A percentile compares a stretch with the other conserved stretches of the same genome.
phyloP scores from a whole-genome alignment of 1,284 basidiomycete genomes.

The Trichosporon coremiiforme region DNA sequence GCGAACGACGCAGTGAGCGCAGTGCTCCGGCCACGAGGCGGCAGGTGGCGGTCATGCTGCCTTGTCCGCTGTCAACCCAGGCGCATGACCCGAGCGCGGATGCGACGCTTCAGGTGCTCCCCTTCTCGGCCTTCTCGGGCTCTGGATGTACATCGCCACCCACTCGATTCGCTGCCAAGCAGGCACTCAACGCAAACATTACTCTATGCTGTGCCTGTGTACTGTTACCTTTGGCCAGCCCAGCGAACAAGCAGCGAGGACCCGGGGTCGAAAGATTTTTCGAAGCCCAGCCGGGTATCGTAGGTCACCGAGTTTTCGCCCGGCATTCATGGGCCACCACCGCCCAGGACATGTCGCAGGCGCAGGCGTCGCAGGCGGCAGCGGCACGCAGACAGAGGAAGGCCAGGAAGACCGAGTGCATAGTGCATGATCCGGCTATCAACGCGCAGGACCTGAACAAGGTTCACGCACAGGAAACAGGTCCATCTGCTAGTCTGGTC shows the following conservation, averaged over 20 bases:
- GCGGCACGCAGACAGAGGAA: not conserved
- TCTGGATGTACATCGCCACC: not conserved
- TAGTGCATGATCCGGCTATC: conserved; percentile 4
- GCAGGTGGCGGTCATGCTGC: not conserved
- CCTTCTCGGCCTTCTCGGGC: not conserved
- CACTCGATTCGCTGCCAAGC: not conserved
- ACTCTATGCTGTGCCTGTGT: not conserved
- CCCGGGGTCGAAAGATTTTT: not conserved
- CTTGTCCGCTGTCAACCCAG: not conserved
- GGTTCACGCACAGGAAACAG: not conserved
- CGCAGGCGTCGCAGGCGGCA: not conserved
- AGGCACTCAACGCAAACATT: conserved; percentile 9
- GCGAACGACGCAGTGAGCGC: not conserved
- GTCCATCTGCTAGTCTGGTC: not conserved
- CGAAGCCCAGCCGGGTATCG: not conserved
- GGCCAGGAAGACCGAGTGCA: not conserved
- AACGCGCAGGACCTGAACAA: not conserved
- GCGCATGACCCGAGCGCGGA: conserved; percentile 3
- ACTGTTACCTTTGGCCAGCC: not conserved
- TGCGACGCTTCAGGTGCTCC: not conserved
- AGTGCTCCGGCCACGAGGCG: not conserved
- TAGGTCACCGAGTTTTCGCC: not conserved
- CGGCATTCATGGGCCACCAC: not conserved
- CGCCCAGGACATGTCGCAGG: not conserved
- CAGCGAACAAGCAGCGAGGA: not conserved